Evolutionary conservation across 257 asterid genomes (phyloP).

Genomic region (Primulina huaijiensis): DNA sequence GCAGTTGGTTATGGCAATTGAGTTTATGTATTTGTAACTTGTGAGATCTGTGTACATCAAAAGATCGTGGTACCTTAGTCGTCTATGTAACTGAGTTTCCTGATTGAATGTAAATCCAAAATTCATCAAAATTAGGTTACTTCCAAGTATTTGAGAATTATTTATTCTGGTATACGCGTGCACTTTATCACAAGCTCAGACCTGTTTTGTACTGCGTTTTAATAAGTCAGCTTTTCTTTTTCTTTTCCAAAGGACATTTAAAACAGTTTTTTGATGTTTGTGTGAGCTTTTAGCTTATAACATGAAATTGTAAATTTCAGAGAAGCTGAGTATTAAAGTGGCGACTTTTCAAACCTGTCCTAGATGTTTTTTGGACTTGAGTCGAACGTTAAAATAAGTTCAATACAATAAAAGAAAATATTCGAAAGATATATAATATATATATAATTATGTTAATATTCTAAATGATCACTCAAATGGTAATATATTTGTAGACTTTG

Average conservation of each 20-base stretch:
- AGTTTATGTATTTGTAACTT: constrained; percentile 22
- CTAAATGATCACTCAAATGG: too few relatives aligned
- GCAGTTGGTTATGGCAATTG: constrained; percentile 24
- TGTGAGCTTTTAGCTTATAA: neutral
- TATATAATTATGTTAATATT: neutral
- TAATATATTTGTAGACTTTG: too few relatives aligned
- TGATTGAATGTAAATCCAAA: constrained; percentile 26
- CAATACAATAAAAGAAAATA: too few relatives aligned
- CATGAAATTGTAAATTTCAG: neutral
- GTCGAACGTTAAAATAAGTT: neutral
- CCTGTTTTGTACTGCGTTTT: neutral
- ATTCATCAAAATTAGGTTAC: neutral
- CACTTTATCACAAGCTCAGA: neutral
- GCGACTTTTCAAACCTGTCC: neutral
- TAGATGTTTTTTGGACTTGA: neutral
- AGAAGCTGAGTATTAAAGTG: neutral
- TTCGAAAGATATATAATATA: too few relatives aligned
- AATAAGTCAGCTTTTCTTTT: neutral
- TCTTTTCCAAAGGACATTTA: neutral
- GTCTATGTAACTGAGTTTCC: constrained; percentile 24
- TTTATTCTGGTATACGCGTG: neutral
- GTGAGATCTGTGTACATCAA: constrained; percentile 34
- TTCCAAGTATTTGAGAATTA: neutral
- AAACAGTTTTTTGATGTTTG: neutral
- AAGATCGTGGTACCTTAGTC: constrained; percentile 18